These are phyloP conservation scores for Funneliformis geosporum DNA, from an alignment of 192 early-diverging fungal genomes.

Conservation along the genomic window DNA sequence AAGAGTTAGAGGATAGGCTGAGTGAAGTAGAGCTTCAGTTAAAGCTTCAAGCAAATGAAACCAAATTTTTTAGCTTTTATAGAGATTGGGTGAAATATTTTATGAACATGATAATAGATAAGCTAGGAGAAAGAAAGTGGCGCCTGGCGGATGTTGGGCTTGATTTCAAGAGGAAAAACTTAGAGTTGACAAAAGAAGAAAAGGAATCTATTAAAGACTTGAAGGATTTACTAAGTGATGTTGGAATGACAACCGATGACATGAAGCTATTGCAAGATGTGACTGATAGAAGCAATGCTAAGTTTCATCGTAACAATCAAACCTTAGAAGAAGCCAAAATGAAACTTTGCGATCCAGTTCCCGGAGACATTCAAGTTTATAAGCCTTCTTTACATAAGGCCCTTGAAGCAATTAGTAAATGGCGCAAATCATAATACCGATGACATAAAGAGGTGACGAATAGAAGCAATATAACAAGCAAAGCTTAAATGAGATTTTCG, in stretches of 20 bases:
- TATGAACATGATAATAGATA: too few species aligned
- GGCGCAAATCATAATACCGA: too few species aligned
- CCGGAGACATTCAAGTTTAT: not conserved
- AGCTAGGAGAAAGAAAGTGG: not conserved
- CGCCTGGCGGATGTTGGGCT: not conserved
- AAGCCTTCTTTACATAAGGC: not conserved
- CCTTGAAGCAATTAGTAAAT: not conserved
- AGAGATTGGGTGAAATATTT: too few species aligned
- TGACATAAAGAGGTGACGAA: too few species aligned
- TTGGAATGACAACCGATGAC: not conserved
- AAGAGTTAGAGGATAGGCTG: too few species aligned
- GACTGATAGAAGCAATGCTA: not conserved
- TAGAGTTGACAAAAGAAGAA: not conserved
- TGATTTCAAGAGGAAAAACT: not conserved
- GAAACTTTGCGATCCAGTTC: not conserved
- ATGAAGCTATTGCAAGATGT: not conserved
- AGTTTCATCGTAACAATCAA: not conserved
- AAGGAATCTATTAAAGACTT: not conserved
- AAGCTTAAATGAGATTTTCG: not conserved
- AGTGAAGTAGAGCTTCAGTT: too few species aligned
- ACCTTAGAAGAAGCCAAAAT: not conserved
- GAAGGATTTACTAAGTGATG: not conserved
- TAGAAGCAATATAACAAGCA: not conserved
- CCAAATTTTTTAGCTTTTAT: too few species aligned
- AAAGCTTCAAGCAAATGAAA: too few species aligned